Percentiles rank a stretch among this genome's conserved stretches.
phyloP scores from a whole-genome alignment of 352 stramenopile genomes.

The Pythium sp. region DNA sequence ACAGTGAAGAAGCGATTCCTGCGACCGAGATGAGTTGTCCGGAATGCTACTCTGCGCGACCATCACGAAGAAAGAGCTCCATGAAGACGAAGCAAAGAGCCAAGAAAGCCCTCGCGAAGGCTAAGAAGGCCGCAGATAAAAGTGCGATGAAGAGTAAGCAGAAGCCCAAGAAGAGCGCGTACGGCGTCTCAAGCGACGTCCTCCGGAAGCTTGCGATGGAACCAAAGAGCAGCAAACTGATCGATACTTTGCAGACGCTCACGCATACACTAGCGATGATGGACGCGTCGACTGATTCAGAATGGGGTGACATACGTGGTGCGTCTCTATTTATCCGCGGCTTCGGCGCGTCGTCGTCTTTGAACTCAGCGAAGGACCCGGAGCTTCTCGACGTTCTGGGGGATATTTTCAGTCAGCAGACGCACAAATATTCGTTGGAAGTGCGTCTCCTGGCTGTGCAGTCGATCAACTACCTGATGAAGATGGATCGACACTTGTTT shows the following conservation, averaged over 20 bases:
- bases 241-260: constrained; percentile 69
- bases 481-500: constrained; percentile 73
- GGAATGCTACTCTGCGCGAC: constrained; percentile 32
- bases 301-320: constrained; percentile 56
- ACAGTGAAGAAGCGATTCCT: constrained; percentile 16
- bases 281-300: constrained; percentile 73
- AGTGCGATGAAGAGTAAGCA: constrained; percentile 38
- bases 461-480: constrained; percentile 85
- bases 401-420: constrained; percentile 45
- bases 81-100: constrained; percentile 28
- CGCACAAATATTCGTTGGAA: constrained; percentile 36
- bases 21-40: constrained; percentile 29
- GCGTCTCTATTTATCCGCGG: constrained; percentile 55
- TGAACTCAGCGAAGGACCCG: constrained; percentile 51
- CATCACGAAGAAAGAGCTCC: constrained; percentile 21
- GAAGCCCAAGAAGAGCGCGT: constrained; percentile 39
- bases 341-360: constrained; percentile 32
- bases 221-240: constrained; percentile 45
- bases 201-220: constrained; percentile 52
- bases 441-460: constrained; percentile 65
- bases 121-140: constrained; percentile 13
- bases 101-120: constrained; percentile 15
- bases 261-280: constrained; percentile 86
- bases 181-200: constrained; percentile 66
- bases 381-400: constrained; percentile 50